These are phyloP conservation scores for Cinnamomum chago DNA, from an alignment of 164 flowering plant species.

Conservation along the genomic window DNA sequence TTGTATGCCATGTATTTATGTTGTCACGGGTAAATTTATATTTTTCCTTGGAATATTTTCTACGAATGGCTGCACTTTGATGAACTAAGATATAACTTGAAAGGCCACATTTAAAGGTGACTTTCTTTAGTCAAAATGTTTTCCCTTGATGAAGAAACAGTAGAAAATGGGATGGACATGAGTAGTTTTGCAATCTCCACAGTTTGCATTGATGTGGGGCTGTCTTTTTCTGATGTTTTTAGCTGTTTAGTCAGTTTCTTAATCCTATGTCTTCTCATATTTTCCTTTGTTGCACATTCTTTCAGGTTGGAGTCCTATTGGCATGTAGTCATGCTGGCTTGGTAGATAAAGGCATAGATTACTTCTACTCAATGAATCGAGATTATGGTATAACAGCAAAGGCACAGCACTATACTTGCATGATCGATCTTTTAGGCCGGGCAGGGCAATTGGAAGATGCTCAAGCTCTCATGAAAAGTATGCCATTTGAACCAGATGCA, in stretches of 20 bases:
- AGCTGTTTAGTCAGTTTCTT: neutral
- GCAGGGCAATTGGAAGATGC: slow-evolving; percentile 89
- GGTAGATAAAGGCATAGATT: slow-evolving; percentile 60
- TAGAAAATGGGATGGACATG: neutral
- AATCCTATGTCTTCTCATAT: neutral
- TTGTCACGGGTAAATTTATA: neutral
- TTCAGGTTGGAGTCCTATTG: slow-evolving; percentile 81
- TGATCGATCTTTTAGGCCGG: slow-evolving; percentile 92
- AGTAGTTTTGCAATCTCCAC: neutral
- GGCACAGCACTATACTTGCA: slow-evolving; percentile 78
- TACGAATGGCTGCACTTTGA: neutral
- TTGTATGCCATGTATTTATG: neutral
- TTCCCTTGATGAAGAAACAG: neutral
- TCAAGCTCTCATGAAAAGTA: slow-evolving; percentile 52
- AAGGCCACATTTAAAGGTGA: neutral
- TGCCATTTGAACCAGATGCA: slow-evolving; percentile 85
- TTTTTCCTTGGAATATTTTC: neutral
- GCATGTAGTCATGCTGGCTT: slow-evolving; percentile 93
- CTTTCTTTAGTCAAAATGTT: neutral
- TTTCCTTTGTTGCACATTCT: slow-evolving; percentile 3
- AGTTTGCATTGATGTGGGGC: neutral
- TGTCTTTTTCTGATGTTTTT: neutral
- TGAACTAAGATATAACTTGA: neutral
- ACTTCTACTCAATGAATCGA: slow-evolving; percentile 61
- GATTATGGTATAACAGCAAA: slow-evolving; percentile 60